Percentiles rank a stretch among this genome's conserved stretches.
phyloP scores from a whole-genome alignment of 2,329 filamentous ascomycete species.

The Ilyonectria mors-panacis region DNA sequence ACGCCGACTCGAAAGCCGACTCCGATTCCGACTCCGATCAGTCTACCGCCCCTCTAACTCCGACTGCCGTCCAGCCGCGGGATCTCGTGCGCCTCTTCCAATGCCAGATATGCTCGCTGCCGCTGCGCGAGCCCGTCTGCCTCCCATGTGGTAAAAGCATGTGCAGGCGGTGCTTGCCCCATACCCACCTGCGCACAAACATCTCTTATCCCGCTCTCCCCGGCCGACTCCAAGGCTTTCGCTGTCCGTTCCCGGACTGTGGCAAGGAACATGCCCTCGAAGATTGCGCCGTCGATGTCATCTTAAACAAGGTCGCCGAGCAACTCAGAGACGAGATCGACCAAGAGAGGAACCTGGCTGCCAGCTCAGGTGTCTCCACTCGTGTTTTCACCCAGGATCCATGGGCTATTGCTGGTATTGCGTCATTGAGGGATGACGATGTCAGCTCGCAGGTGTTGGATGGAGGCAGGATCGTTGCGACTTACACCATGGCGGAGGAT shows the following conservation, averaged over 20 bases:
- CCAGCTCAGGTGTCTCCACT: slow-evolving; percentile 51
- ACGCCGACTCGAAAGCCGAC: slow-evolving; percentile 2
- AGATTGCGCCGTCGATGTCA: slow-evolving; percentile 85
- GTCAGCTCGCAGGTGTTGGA: slow-evolving; percentile 56
- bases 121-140: slow-evolving; percentile 78
- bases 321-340: slow-evolving; percentile 69
- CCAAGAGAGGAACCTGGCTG: slow-evolving; percentile 53
- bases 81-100: slow-evolving; percentile 78
- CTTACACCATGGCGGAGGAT: slow-evolving; percentile 75
- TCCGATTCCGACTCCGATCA: slow-evolving; percentile 1
- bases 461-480: slow-evolving; percentile 75
- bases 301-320: slow-evolving; percentile 79
- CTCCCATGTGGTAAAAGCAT: slow-evolving; percentile 86
- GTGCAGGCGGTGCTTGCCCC: slow-evolving; percentile 82
- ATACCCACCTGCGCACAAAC: slow-evolving; percentile 73
- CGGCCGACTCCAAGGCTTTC: slow-evolving; percentile 77
- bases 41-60: neutral
- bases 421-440: slow-evolving; percentile 56
- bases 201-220: slow-evolving; percentile 84
- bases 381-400: slow-evolving; percentile 55
- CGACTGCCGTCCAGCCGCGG: slow-evolving; percentile 39
- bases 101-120: slow-evolving; percentile 80
- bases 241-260: slow-evolving; percentile 80
- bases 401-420: slow-evolving; percentile 59
- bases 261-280: slow-evolving; percentile 79